phyloP scores from a whole-genome alignment of 805 yeast genomes.

The Kodamaea nitidulidarum region DNA sequence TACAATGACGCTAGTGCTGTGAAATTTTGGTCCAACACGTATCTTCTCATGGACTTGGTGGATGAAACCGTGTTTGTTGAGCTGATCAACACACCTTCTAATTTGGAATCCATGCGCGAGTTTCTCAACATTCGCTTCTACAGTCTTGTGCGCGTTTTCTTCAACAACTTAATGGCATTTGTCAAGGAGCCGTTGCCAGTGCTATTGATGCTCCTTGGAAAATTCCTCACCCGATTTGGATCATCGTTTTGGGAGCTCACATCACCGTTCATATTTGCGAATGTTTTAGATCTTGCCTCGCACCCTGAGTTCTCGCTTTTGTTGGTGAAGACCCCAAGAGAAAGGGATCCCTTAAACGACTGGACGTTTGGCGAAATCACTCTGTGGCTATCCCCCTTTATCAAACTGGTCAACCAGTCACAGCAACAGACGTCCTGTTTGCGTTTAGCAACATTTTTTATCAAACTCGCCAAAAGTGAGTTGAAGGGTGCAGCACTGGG shows the following conservation, averaged over 20 bases:
- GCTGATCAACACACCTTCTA: slow-evolving; percentile 24
- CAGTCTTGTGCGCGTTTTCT: slow-evolving; percentile 38
- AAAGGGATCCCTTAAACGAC: slow-evolving; percentile 2
- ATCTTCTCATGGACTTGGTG: slow-evolving; percentile 32
- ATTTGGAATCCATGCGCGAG: slow-evolving; percentile 28
- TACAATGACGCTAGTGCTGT: slow-evolving; percentile 41
- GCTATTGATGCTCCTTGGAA: slow-evolving; percentile 48
- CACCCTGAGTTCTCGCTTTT: slow-evolving; percentile 43
- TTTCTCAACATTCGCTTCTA: slow-evolving; percentile 28
- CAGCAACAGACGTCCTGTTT: slow-evolving; percentile 52
- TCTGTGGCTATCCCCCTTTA: slow-evolving; percentile 52
- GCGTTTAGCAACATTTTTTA: slow-evolving; percentile 46
- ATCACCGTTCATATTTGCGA: slow-evolving; percentile 51
- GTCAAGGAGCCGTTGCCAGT: slow-evolving; percentile 50
- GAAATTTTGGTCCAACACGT: slow-evolving; percentile 46
- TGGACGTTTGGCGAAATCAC: slow-evolving; percentile 33
- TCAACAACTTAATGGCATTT: slow-evolving; percentile 50
- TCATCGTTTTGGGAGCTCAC: slow-evolving; percentile 51
- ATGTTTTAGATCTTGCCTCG: slow-evolving; percentile 56
- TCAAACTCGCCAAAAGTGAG: slow-evolving; percentile 18
- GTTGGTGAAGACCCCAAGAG: slow-evolving; percentile 5
- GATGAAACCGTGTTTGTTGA: slow-evolving; percentile 32
- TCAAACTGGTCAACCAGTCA: slow-evolving; percentile 41
- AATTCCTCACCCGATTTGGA: slow-evolving; percentile 42
- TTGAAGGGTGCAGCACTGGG: too few relatives aligned